Evolutionary conservation across 129 eudicot species (phyloP).

Genomic region (Helianthus annuus): HanXRQr2.0-SUNRISE NC_035449.2:186856641-186857140

Average conservation of each 20-base stretch:
- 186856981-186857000: conserved; percentile 58
- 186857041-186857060: no score
- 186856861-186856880: conserved; percentile 42
- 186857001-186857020: conserved; percentile 50
- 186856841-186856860: conserved; percentile 63
- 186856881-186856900: conserved; percentile 38
- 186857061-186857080: no score
- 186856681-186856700: conserved; percentile 89
- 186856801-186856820: conserved; percentile 65
- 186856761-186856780: conserved; percentile 76
- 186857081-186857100: conserved; percentile 38
- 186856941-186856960: conserved; percentile 45
- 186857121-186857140: conserved; percentile 39
- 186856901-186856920: conserved; percentile 44
- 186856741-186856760: conserved; percentile 66
- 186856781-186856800: conserved; percentile 81
- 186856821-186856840: conserved; percentile 59
- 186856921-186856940: conserved; percentile 65
- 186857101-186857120: conserved; percentile 31
- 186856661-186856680: conserved; percentile 61
- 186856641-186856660: conserved; percentile 63
- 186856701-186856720: conserved; percentile 71
- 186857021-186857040: conserved; percentile 24
- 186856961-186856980: conserved; percentile 38
- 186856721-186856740: conserved; percentile 77